Evolutionary conservation across 2,329 filamentous ascomycete genomes (phyloP), one percentile per base, ranked within the genome.

Genomic region (Cladophialophora chaetospira): DNA sequence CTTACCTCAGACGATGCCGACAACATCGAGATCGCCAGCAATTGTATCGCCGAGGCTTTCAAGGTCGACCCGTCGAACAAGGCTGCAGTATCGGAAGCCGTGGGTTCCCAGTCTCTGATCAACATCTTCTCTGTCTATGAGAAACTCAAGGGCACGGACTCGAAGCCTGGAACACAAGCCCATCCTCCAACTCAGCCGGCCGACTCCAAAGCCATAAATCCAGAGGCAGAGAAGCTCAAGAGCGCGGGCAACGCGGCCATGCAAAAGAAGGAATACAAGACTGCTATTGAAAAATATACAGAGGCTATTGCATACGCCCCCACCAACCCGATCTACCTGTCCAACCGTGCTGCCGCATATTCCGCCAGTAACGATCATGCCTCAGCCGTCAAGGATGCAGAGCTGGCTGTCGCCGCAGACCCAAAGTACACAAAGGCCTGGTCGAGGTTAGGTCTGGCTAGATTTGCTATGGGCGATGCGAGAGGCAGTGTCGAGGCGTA

Each of bases 371-470:
- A 86, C 66, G 87, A 96, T 75, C 92, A 97, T 77, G 85, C 88
- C 61, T 86, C 88, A 61, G 94, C 94, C 10, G 86, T 85, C 67
- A 81, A 87, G 60, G 94, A 99, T 73, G 94, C 94, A 44, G 93
- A 97, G 77, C 84, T 94, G 63, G 94, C 94, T 53, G 89, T 94
- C 54, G 83, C 85, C 55, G 83, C 91, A 53, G 94, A 99, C 73
- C 91, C 94, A 10, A 86, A 85, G 72, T 99, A 97, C 80, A 96
- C 92, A 65, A 97, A 99, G 79, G 94, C 91, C 13, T 99, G 94
- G 94, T 94, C 89, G 66, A 85, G 94, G 60, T 82, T 99, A 17
- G 94, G 94, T 17, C 86, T 97, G 35, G 94, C 94, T 40, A 85
- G 88, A 60, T 99, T 93, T 74, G 93, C 93, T 13, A 83, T 97